A percentile compares a stretch with the other conserved stretches of the same genome.
Conservation (phyloP, 148 eudicot genomes). For the Nyssa sinensis region DNA sequence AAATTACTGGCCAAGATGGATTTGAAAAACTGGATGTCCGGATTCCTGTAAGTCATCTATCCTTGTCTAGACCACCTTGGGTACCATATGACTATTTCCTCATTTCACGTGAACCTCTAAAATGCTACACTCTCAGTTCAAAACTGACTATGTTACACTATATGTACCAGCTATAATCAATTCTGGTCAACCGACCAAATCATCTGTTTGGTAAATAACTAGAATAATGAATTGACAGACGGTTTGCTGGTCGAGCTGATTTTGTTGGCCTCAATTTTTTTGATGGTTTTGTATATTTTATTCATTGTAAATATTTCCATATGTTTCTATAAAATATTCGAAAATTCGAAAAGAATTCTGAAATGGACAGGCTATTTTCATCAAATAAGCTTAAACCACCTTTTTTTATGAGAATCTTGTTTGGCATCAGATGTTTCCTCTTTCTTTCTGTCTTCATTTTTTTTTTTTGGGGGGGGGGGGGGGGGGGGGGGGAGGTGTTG, state of each 20-base stretch:
- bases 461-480: too few species aligned
- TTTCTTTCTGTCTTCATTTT: too few species aligned
- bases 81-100: neutral
- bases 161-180: neutral
- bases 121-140: neutral
- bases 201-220: neutral
- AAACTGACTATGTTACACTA: neutral
- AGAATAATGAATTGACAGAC: conserved; percentile 1
- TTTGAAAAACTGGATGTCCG: conserved; percentile 81
- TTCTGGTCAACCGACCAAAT: neutral
- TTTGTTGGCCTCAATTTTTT: neutral
- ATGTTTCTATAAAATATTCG: neutral
- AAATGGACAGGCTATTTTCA: too few species aligned
- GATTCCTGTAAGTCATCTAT: conserved; percentile 69
- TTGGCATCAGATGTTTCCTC: too few species aligned
- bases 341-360: too few species aligned
- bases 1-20: conserved; percentile 80
- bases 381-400: too few species aligned
- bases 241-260: neutral
- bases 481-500: too few species aligned
- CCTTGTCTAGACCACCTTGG: neutral
- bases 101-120: neutral
- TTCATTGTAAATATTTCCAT: neutral
- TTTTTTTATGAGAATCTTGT: too few species aligned
- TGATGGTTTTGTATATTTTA: neutral